Evolutionary conservation across 768 basidiomycete genomes (phyloP).

Genomic region (Tulasnella sp.): DNA sequence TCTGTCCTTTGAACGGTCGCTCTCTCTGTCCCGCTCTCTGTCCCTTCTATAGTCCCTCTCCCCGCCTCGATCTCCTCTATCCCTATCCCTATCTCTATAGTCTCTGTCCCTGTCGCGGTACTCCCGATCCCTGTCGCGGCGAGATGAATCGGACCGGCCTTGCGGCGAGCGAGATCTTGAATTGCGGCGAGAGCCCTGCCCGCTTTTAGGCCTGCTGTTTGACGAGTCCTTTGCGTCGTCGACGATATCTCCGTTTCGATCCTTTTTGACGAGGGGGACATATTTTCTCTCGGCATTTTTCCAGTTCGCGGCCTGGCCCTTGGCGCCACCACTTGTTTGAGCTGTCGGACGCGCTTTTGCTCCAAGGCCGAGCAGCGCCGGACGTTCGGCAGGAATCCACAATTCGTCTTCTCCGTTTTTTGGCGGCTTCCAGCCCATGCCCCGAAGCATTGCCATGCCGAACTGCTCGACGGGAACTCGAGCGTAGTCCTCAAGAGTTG

Average conservation of each 20-base stretch:
- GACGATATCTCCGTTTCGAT: constrained; percentile 46
- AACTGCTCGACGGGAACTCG: constrained; percentile 92
- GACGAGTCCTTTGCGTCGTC: not conserved
- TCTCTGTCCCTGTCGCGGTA: constrained; percentile 36
- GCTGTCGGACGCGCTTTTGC: constrained; percentile 79
- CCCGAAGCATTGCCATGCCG: constrained; percentile 87
- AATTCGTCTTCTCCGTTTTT: constrained; percentile 68
- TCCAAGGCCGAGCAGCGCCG: constrained; percentile 88
- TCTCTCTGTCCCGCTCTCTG: constrained; percentile 41
- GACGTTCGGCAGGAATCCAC: constrained; percentile 79
- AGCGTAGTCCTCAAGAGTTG: constrained; percentile 83
- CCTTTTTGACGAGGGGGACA: constrained; percentile 77
- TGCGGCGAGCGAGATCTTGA: constrained; percentile 46
- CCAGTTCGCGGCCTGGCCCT: constrained; percentile 46
- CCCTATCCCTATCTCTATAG: constrained; percentile 39
- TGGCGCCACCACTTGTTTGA: constrained; percentile 48
- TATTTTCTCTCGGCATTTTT: constrained; percentile 69
- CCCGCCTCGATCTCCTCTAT: constrained; percentile 37
- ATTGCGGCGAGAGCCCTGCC: constrained; percentile 45
- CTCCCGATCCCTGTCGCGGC: constrained; percentile 36
- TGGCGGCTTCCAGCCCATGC: constrained; percentile 96
- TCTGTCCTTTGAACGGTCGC: constrained; percentile 39
- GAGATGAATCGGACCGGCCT: constrained; percentile 45
- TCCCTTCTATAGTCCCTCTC: constrained; percentile 42
- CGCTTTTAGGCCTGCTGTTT: constrained; percentile 31